Evolutionary conservation across 768 basidiomycete species (phyloP).

Genomic region (Leccinum olivaceopallidum): DNA sequence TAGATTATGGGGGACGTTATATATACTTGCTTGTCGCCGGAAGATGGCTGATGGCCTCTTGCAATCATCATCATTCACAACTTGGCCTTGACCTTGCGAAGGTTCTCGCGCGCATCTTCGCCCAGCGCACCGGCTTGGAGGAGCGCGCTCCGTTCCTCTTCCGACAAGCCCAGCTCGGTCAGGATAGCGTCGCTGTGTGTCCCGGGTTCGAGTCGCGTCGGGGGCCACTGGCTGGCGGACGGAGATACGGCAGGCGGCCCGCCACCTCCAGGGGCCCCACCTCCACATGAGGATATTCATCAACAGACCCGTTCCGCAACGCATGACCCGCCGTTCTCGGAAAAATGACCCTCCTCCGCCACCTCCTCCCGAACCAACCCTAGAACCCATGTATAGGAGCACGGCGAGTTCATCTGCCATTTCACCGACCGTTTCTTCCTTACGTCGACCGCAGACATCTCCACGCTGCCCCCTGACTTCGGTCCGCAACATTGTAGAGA

Average conservation of each 20-base stretch:
- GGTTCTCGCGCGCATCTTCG: slow-evolving; percentile 25
- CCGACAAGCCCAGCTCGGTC: slow-evolving; percentile 48
- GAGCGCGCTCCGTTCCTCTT: slow-evolving; percentile 41
- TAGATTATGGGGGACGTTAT: neutral
- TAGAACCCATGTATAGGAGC: slow-evolving; percentile 32
- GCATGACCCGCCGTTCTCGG: slow-evolving; percentile 41
- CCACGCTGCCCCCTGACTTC: too few species aligned
- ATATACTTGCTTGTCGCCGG: slow-evolving; percentile 8
- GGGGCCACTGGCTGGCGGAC: slow-evolving; percentile 3
- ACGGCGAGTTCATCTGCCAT: too few species aligned
- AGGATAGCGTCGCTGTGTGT: slow-evolving; percentile 56
- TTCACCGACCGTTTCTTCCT: too few species aligned
- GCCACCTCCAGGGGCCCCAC: slow-evolving; percentile 24
- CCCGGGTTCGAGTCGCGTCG: slow-evolving; percentile 44
- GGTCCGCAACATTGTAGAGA: too few species aligned
- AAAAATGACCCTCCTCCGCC: slow-evolving; percentile 40
- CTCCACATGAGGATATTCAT: slow-evolving; percentile 42
- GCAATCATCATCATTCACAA: slow-evolving; percentile 16
- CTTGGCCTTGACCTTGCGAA: slow-evolving; percentile 20
- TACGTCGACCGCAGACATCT: too few species aligned
- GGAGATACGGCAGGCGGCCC: slow-evolving; percentile 24
- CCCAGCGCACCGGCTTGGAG: slow-evolving; percentile 50
- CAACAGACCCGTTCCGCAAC: slow-evolving; percentile 46
- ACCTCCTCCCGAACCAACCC: slow-evolving; percentile 30
- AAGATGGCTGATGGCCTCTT: neutral